Conservation (phyloP, 1,284 basidiomycete genomes). For the Vanrija pseudolonga region DNA sequence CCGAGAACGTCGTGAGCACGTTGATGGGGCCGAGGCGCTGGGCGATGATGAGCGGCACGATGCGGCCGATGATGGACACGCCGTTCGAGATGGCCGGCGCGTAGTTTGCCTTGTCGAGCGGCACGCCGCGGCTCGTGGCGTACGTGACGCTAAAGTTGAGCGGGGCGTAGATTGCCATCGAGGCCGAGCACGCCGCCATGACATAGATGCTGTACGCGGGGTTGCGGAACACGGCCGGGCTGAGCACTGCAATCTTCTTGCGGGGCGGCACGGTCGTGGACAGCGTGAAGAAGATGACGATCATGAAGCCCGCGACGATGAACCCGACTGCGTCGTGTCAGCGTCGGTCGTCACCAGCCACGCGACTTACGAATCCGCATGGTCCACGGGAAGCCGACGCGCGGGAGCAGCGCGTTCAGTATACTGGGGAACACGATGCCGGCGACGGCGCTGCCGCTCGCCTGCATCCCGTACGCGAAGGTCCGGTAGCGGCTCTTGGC, state of each 20-base stretch:
- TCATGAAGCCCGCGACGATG: constrained; percentile 24
- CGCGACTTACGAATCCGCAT: constrained; percentile 29
- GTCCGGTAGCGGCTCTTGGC: constrained; percentile 35
- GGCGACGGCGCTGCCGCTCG: constrained; percentile 29
- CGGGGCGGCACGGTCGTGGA: constrained; percentile 33
- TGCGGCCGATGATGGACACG: constrained; percentile 32
- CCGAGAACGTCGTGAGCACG: constrained; percentile 22
- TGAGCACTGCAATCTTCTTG: constrained; percentile 34
- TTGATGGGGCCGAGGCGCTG: constrained; percentile 36
- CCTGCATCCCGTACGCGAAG: constrained; percentile 38
- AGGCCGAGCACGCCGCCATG: constrained; percentile 19
- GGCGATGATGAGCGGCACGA: constrained; percentile 34
- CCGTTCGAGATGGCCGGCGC: constrained; percentile 34
- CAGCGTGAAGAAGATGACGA: constrained; percentile 26
- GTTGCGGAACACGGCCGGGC: constrained; percentile 27
- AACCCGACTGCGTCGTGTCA: constrained; percentile 23
- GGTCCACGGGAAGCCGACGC: constrained; percentile 50
- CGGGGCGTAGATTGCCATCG: constrained; percentile 30
- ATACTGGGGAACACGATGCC: constrained; percentile 56
- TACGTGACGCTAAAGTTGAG: constrained; percentile 36
- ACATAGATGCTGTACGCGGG: constrained; percentile 28
- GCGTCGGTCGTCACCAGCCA: no score
- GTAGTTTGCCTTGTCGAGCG: constrained; percentile 24
- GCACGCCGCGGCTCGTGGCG: constrained; percentile 23
- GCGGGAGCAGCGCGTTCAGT: constrained; percentile 51